These are phyloP conservation scores for Neurospora sp. DNA, from an alignment of 495 filamentous ascomycete species.

Conservation along the genomic window DNA sequence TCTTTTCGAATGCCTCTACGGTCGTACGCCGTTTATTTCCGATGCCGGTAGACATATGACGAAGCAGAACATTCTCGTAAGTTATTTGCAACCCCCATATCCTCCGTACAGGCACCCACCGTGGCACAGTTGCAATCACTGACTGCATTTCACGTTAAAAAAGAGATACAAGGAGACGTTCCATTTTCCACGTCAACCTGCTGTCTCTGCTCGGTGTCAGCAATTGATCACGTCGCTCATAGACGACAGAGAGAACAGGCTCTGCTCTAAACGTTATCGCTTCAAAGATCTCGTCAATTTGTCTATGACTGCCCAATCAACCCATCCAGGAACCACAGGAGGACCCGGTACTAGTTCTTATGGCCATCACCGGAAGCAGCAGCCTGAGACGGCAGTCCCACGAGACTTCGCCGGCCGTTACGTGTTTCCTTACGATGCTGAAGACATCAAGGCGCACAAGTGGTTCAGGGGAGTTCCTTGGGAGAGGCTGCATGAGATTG, in stretches of 20 bases:
- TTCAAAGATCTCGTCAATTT: conserved; percentile 45
- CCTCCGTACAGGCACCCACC: conserved; percentile 3
- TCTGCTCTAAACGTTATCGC: conserved; percentile 62
- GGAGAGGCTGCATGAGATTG: conserved; percentile 53
- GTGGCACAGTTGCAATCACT: neutral
- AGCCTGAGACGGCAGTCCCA: conserved; percentile 7
- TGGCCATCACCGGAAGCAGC: conserved; percentile 9
- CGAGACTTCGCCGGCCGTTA: conserved; percentile 38
- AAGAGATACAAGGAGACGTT: conserved; percentile 38
- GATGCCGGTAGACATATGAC: conserved; percentile 66
- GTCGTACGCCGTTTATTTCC: conserved; percentile 78
- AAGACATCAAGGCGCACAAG: conserved; percentile 65
- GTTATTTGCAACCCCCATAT: conserved; percentile 12
- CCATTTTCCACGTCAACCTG: conserved; percentile 53
- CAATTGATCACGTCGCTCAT: conserved; percentile 70
- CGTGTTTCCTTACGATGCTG: conserved; percentile 70
- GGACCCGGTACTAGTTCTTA: neutral
- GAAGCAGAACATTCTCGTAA: conserved; percentile 68
- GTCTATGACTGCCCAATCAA: neutral
- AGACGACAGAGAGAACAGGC: conserved; percentile 61
- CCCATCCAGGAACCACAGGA: neutral
- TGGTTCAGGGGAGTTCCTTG: conserved; percentile 62
- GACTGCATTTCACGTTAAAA: neutral
- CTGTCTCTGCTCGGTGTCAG: conserved; percentile 51
- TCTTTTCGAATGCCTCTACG: conserved; percentile 87